Percentiles rank a stretch among this genome's conserved stretches.
Conservation (phyloP, 371 early-diverging fungal genomes). For the Saksenaea oblongispora region DNA sequence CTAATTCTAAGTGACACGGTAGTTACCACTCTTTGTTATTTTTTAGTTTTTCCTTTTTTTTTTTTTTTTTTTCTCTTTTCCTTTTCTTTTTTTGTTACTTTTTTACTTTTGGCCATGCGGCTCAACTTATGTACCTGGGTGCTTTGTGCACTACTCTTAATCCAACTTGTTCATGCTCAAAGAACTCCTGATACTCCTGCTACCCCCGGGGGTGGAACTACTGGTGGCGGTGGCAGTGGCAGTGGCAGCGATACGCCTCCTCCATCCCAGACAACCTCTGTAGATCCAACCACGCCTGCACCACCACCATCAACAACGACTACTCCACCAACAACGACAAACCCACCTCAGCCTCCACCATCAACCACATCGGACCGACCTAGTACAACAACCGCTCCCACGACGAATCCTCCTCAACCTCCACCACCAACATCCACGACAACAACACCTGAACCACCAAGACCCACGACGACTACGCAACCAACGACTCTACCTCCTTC, state of each 20-base stretch:
- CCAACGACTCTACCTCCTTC: conserved; percentile 7
- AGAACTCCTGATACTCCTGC: neutral
- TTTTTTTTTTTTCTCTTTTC: conserved; percentile 1
- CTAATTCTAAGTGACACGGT: conserved; percentile 1
- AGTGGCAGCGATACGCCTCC: conserved; percentile 5
- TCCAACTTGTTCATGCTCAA: conserved; percentile 2
- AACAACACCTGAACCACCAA: conserved; percentile 6
- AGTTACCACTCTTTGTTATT: conserved; percentile 8
- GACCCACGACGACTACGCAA: neutral
- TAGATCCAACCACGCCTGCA: conserved; percentile 8
- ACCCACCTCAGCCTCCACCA: conserved; percentile 1
- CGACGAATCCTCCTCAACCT: conserved; percentile 3
- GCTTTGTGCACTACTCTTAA: conserved; percentile 9
- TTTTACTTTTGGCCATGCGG: conserved; percentile 9
- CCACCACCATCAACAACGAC: conserved; percentile 9
- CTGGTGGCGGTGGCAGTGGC: neutral
- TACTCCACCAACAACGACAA: conserved; percentile 6
- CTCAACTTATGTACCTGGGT: conserved; percentile 11
- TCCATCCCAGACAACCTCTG: conserved; percentile 9
- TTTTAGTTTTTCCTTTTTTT: conserved; percentile 6
- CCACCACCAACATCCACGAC: conserved; percentile 6
- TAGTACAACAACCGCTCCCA: neutral
- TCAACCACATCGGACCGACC: neutral
- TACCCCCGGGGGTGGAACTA: neutral
- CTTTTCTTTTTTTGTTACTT: conserved; percentile 3